phyloP scores from a whole-genome alignment of 73 alveolate genomes.

The Tetrahymena borealis region DNA sequence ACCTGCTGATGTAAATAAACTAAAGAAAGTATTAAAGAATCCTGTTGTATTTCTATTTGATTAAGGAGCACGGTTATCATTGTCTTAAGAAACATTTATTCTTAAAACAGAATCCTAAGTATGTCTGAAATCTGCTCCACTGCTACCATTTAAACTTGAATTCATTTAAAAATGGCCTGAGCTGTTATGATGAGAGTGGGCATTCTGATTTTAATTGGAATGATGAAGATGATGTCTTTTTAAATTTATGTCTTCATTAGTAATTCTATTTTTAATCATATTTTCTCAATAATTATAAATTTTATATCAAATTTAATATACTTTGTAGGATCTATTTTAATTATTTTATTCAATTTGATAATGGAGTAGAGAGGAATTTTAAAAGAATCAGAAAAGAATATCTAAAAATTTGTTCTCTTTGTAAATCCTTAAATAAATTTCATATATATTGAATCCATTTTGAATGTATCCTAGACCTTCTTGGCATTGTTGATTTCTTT shows the following conservation, averaged over 20 bases:
- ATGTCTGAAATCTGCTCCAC: background rate
- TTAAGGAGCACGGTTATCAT: background rate
- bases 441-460: background rate
- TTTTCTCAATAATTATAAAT: background rate
- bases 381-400: background rate
- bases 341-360: background rate
- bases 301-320: background rate
- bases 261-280: background rate
- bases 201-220: background rate
- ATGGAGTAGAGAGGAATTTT: background rate
- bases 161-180: background rate
- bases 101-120: background rate
- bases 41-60: background rate
- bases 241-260: background rate
- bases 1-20: background rate
- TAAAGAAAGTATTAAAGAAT: background rate
- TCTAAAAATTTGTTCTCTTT: background rate
- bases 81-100: background rate
- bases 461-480: background rate
- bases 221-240: background rate
- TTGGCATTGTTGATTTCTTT: background rate
- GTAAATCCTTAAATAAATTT: background rate
- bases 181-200: background rate
- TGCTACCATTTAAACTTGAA: background rate
- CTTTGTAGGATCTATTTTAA: background rate